Evolutionary conservation across 495 filamentous ascomycete species (phyloP).

Genomic region (Xylaria flabelliformis): DNA sequence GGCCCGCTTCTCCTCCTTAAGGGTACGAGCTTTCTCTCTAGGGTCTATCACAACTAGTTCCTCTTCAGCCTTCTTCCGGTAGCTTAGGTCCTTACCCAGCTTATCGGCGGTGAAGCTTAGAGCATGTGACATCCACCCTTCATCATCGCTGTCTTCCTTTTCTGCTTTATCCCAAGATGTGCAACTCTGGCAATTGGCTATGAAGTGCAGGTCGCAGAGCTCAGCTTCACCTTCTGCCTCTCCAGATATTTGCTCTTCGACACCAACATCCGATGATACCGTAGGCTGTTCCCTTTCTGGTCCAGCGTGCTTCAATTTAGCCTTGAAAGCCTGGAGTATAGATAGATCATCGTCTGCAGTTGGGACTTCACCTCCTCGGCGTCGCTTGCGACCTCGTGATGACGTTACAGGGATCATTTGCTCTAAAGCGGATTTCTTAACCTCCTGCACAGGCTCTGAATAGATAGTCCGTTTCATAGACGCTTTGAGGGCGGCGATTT

Average conservation of each 20-base stretch:
- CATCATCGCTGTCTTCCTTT: constrained; percentile 68
- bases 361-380: constrained; percentile 55
- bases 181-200: constrained; percentile 91
- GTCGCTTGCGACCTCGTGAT: constrained; percentile 79
- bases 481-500: constrained; percentile 88
- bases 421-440: constrained; percentile 67
- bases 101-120: constrained; percentile 88
- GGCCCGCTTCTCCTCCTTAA: constrained; percentile 66
- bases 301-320: constrained; percentile 72
- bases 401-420: constrained; percentile 83
- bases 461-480: constrained; percentile 85
- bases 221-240: constrained; percentile 70
- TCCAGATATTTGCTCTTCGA: constrained; percentile 38
- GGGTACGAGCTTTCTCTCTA: constrained; percentile 77
- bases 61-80: constrained; percentile 85
- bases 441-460: constrained; percentile 60
- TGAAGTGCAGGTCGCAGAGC: constrained; percentile 90
- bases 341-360: constrained; percentile 62
- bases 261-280: constrained; percentile 38
- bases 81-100: constrained; percentile 88
- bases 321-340: constrained; percentile 76
- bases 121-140: constrained; percentile 71
- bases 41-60: constrained; percentile 96
- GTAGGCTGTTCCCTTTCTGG: constrained; percentile 51
- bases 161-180: constrained; percentile 72